Conservation (phyloP, 257 asterid species). For the Nicotiana otophora region DNA sequence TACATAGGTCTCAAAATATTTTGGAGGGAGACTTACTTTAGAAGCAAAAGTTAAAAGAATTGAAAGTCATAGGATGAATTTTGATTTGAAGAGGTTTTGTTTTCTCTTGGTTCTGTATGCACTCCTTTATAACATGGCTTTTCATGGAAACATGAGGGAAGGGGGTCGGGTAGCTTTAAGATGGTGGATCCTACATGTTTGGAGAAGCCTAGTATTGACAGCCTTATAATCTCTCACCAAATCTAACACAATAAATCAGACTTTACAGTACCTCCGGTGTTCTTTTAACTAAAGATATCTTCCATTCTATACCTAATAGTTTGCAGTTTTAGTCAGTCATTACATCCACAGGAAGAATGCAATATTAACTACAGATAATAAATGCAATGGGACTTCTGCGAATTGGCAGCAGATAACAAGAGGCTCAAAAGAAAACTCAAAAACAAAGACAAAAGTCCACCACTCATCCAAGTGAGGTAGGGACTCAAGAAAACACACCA, state of each 20-base stretch:
- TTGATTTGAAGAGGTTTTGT: neutral
- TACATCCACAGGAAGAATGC: neutral
- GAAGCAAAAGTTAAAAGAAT: no score
- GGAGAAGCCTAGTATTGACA: slow-evolving; percentile 11
- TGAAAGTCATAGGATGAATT: neutral
- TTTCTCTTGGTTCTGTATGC: neutral
- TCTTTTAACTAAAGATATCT: neutral
- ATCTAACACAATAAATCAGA: slow-evolving; percentile 7
- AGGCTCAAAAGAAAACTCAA: slow-evolving; percentile 34
- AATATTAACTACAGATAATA: neutral
- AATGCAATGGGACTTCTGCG: neutral
- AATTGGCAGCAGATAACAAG: slow-evolving; percentile 7
- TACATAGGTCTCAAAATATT: neutral
- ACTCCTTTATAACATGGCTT: slow-evolving; percentile 7
- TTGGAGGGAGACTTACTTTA: neutral
- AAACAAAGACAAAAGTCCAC: slow-evolving; percentile 26
- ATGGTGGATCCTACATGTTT: slow-evolving; percentile 29
- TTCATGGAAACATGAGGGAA: neutral
- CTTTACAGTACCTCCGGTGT: neutral
- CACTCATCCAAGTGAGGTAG: slow-evolving; percentile 22
- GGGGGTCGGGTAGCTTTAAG: slow-evolving; percentile 5
- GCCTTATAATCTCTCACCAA: slow-evolving; percentile 9
- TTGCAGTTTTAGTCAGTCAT: neutral
- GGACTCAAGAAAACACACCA: slow-evolving; percentile 1
- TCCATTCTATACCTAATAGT: neutral